Base-by-base conservation (phyloP, 2,329 filamentous ascomycete species). In the Aspergillus sp. region DNA sequence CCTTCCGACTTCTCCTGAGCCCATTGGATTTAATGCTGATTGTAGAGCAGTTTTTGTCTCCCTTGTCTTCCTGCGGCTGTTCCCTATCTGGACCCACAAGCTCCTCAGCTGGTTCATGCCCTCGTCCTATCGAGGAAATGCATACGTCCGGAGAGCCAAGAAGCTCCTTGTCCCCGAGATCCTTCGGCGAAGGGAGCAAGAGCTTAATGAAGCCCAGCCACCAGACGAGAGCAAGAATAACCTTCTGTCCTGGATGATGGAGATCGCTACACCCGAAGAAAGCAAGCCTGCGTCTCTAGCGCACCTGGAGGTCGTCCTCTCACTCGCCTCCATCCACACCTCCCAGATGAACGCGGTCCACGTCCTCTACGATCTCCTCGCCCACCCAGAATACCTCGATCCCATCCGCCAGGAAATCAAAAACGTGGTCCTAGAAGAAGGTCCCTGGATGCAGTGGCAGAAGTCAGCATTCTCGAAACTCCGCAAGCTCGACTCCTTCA, bases 311-410 rank as follows among this genome's bases (percentile, higher is more conserved):
- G 47, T 68, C 2, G 20, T 59, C 16, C 47, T 64, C 11, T 57
- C 53, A 24, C 42, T 47, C 22, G 68, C 63, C 14, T 65, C 64
- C 20, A 60, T 68, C 11, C 69, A 71, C 51, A 68, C 67, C 1
- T 61, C 67, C 11, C 49, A 63, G 6, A 68, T 67, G 57, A 58
- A 57, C 16, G 54, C 52, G 1, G 60, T 62, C 2, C 62, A 69
- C 56, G 59, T 55, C 42, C 22, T 64, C 9, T 64, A 58, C 20
- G 62, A 64, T 26, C 62, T 64, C 20, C 22, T 54, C 2, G 52
- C 52, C 7, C 29, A 42, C 6, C 62, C 62, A 1, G 57, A 61
- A 46, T 64, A 51, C 18, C 18, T 61, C 7, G 47, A 58, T 9
- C 60, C 58, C 5, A 29, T 63, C 16, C 54, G 69, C 46, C 58